Evolutionary conservation across 2,329 filamentous ascomycete genomes (phyloP).

Genomic region (Mycogone perniciosa): DNA sequence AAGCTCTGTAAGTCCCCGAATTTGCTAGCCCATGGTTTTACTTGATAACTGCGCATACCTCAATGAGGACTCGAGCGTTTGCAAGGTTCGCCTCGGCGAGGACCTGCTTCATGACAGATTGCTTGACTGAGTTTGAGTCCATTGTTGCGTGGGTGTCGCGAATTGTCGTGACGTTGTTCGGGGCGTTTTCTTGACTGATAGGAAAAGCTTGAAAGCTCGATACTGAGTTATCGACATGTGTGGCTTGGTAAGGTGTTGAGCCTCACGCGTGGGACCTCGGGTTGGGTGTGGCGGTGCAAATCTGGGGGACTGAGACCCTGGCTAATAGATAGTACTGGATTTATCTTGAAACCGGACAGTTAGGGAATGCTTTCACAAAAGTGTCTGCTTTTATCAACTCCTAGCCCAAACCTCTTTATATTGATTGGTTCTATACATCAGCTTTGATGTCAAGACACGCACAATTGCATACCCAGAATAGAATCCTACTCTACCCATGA

Average conservation of each 20-base stretch:
- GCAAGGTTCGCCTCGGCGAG: constrained; percentile 57
- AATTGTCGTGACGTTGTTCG: constrained; percentile 17
- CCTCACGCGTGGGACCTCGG: constrained; percentile 12
- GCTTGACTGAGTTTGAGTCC: constrained; percentile 54
- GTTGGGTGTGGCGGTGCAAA: constrained; percentile 13
- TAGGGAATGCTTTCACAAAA: constrained; percentile 16
- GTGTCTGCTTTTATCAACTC: too few species aligned
- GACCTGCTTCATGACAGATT: constrained; percentile 59
- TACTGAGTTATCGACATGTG: constrained; percentile 19
- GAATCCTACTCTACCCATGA: too few species aligned
- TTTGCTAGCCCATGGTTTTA: constrained; percentile 2
- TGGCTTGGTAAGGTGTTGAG: constrained; percentile 16
- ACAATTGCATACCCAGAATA: too few species aligned
- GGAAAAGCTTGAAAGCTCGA: not conserved
- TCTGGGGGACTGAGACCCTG: not conserved
- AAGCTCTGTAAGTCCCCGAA: not conserved
- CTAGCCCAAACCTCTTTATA: too few species aligned
- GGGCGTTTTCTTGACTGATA: not conserved
- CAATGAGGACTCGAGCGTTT: constrained; percentile 65
- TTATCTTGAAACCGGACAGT: not conserved
- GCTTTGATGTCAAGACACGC: too few species aligned
- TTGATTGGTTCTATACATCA: too few species aligned
- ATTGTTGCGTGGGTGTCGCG: constrained; percentile 32
- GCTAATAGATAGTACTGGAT: too few species aligned
- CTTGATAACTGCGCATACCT: constrained; percentile 38